Evolutionary conservation across 2,329 filamentous ascomycete species (phyloP), one percentile per base, ranked within the genome.

Genomic region (Fusarium sp.): DNA sequence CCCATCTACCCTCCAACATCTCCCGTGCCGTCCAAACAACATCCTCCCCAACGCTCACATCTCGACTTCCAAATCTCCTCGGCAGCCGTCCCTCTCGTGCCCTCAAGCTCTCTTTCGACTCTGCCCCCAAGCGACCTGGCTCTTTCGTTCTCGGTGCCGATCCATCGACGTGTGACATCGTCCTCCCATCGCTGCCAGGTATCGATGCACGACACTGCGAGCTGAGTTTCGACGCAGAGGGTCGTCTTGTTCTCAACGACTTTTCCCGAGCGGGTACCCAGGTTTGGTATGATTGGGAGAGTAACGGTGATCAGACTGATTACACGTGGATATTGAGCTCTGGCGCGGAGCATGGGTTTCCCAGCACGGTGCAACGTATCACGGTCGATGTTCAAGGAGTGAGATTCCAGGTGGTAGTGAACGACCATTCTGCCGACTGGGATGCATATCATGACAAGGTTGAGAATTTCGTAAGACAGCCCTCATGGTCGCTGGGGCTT

Each of bases 201-300:
- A 75, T 82, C 46, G 73, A 76, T 11, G 65, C 75, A 13, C 73
- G 74, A 51, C 80, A 82, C 70, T 81, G 79, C 73, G 71, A 73
- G 45, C 37, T 82, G 53, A 75, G 77, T 68, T 82, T 82, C 49
- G 80, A 81, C 66, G 73, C 73, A 20, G 75, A 79, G 52, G 75
- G 74, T 17, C 72, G 80, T 27, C 76, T 82, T 37, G 71, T 80
- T 6, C 76, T 82, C 10, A 75, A 77, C 50, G 80, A 82, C 70
- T 77, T 76, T 44, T 81, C 79, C 4, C 73, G 73, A 35, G 33
- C 50, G 19, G 80, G 80, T 15, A 82, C 80, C 2, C 76, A 80
- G 48, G 79, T 82, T 30, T 82, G 80, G 80, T 81, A 79, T 69
- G 79, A 80, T 56, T 79, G 77, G 76, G 76, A 77, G 56, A 77